These are phyloP conservation scores for Leucocoprinus birnbaumii DNA, from an alignment of 768 basidiomycete genomes.

Conservation along the genomic window DNA sequence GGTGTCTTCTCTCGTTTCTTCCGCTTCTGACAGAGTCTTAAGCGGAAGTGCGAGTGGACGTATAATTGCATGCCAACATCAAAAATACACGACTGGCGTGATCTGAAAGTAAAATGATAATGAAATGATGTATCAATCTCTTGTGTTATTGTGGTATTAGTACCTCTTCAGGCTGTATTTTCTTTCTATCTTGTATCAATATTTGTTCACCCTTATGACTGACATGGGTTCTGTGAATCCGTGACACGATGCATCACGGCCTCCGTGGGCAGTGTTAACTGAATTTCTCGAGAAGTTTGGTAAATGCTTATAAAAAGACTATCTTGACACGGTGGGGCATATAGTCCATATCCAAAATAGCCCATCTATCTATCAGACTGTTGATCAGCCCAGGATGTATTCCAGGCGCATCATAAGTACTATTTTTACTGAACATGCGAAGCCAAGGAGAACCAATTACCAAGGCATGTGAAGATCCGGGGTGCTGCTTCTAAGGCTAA, in stretches of 20 bases:
- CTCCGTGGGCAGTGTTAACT: too few relatives aligned
- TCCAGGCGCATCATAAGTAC: background rate
- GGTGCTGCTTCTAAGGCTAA: background rate
- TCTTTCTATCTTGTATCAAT: too few relatives aligned
- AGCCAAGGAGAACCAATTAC: background rate
- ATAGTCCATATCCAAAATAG: background rate
- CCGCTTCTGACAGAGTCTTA: slow-evolving; percentile 15
- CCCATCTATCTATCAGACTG: background rate
- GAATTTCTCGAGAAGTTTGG: too few relatives aligned
- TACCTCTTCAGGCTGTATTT: too few relatives aligned
- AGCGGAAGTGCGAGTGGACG: background rate
- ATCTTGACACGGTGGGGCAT: background rate
- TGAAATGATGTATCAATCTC: background rate
- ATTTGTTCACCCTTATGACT: too few relatives aligned
- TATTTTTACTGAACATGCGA: slow-evolving; percentile 4
- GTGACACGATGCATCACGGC: too few relatives aligned
- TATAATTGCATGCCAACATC: background rate
- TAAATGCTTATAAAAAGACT: background rate
- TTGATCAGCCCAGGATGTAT: background rate
- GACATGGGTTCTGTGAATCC: too few relatives aligned
- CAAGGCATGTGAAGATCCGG: slow-evolving; percentile 7
- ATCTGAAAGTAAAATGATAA: background rate
- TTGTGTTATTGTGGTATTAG: background rate
- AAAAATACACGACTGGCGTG: background rate
- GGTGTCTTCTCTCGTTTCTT: slow-evolving; percentile 24